phyloP scores from a whole-genome alignment of 306 rosid species.

The Castanea crenata region DNA sequence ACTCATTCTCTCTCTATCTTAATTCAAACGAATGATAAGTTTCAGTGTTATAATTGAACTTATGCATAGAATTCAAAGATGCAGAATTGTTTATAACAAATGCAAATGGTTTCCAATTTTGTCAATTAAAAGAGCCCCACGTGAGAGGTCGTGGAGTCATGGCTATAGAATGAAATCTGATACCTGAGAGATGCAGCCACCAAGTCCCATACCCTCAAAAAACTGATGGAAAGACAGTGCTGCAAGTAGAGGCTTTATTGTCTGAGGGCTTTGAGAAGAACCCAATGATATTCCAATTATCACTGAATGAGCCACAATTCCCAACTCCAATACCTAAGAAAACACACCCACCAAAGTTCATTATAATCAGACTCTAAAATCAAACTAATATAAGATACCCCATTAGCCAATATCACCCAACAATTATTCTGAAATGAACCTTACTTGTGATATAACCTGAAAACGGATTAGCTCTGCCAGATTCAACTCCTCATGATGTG shows the following conservation, averaged over 20 bases:
- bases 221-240: conserved; percentile 89
- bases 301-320: conserved; percentile 85
- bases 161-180: neutral
- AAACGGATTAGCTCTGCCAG: conserved; percentile 52
- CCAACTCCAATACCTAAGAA: conserved; percentile 63
- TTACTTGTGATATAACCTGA: conserved; percentile 79
- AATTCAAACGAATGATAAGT: neutral
- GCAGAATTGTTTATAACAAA: neutral
- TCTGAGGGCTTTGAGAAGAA: conserved; percentile 42
- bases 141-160: neutral
- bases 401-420: neutral
- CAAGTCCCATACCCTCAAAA: conserved; percentile 91
- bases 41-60: conserved; percentile 1
- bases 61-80: neutral
- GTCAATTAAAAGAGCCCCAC: neutral
- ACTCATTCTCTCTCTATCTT: no score
- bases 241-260: conserved; percentile 59
- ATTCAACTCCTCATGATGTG: conserved; percentile 23
- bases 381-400: neutral
- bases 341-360: neutral
- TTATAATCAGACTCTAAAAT: neutral
- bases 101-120: neutral
- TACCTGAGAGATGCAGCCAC: conserved; percentile 89
- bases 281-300: conserved; percentile 78
- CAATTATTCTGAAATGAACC: neutral